These are phyloP conservation scores for Eucalyptus cloeziana DNA, from an alignment of 345 rosid genomes.

Conservation along the genomic window DNA sequence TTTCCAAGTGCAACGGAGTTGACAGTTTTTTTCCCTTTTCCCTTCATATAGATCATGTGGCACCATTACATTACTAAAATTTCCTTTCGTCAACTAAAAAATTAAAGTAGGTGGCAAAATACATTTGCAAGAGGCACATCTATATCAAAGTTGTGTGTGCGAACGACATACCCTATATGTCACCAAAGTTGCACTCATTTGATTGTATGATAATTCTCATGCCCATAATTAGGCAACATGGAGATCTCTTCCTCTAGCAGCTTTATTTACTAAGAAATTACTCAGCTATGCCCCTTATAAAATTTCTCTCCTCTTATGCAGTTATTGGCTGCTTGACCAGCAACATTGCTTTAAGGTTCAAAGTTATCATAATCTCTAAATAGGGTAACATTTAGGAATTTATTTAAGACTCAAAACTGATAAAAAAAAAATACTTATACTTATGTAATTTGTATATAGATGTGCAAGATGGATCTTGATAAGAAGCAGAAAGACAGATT, in stretches of 20 bases:
- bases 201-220: not conserved
- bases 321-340: not conserved
- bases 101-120: not conserved
- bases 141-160: not conserved
- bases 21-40: not conserved
- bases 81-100: not conserved
- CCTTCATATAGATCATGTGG: not conserved
- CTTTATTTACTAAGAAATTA: not conserved
- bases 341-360: not conserved
- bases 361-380: not conserved
- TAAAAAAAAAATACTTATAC: not conserved
- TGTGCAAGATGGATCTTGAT: not conserved
- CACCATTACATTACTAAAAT: not conserved
- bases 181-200: not conserved
- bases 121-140: not conserved
- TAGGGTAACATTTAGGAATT: not conserved
- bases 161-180: not conserved
- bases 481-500: not conserved
- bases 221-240: not conserved
- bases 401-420: not conserved
- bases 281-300: not conserved
- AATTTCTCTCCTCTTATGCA: not conserved
- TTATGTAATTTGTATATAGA: not conserved
- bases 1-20: not conserved
- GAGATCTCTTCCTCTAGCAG: not conserved